Evolutionary conservation across 73 alveolate species (phyloP), one percentile per base, ranked within the genome.

Genomic region (Paramecium sonneborni): DNA sequence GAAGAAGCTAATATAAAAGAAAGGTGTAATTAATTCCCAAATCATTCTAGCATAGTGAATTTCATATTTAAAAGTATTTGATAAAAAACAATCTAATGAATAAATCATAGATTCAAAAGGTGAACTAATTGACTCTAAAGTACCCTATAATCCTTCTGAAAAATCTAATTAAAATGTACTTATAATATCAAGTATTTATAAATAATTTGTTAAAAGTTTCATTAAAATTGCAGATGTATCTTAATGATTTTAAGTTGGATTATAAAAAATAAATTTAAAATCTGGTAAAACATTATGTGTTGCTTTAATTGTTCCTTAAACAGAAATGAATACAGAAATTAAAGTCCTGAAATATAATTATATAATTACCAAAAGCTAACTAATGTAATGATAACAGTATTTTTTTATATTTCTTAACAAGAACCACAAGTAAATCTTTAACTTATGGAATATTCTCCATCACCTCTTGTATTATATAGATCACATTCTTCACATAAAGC

Each of bases 401-500:
- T 86, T 32, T 88, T 74, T 21, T n/a, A 32, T 21, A 32, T 28
- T 20, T 37, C 58, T 10, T 69, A 21, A 68, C 93, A 86, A 12
- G 82, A 58, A 10, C 93, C 93, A 38, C 93, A 86, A 38, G 10
- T 24, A 86, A 26, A 86, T 1, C 46, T 32, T 15, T 38, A 34
- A 18, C 93, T 68, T n/a, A 86, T 24, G 4, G 93, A 56, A 14
- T 58, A 86, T 20, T 44, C 30, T 35, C 85, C 93, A 3, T 58
- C 87, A 9, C 93, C 93, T 34, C 76, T 57, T 6, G 70, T 57
- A 35, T 72, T 72, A 35, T 74, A 74, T 6, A 74, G 20, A 24
- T 86, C 93, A 38, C 93, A 86, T 56, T 58, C 21, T 34, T 86
- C 93, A 62, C 93, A 86, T 18, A 86, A 35, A 14, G 93, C 93